Base-by-base conservation (phyloP, 805 yeast genomes). In the Candida verbasci region DNA sequence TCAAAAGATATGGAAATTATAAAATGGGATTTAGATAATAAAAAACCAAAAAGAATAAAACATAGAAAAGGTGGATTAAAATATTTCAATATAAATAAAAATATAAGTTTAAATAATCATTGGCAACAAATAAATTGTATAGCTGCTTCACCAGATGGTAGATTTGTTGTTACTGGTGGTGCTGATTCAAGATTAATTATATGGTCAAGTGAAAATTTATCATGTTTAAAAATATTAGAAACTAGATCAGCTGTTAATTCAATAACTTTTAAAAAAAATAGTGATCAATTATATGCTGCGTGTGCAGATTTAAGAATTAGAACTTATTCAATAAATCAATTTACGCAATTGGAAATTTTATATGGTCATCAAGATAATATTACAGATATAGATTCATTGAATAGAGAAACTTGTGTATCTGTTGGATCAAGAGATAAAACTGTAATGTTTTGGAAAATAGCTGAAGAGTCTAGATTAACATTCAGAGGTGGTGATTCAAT, bases 321-420 rank as follows among this genome's bases (percentile, higher is more conserved):
- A 56, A 85, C 95, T 0, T 93, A 76, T 57, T 82, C 89, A 44
- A 72, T 89, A 41, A 85, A 80, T 50, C 96, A 88, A 60, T 74
- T 82, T 53, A 81, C 96, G 3, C 95, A 87, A 59, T 71, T 91
- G 52, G 98, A 93, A 65, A 82, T 86, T 4, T 65, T 93, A 31
- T 93, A 86, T 56, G 98, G 98, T 2, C 98, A 93, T 61, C 97
- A 93, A 64, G 98, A 93, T 55, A 68, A 76, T 37, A 89, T 91
- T 30, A 73, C 76, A 29, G 97, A 82, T 52, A 81, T 93, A 37
- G 65, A 87, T 16, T 87, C 97, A 0, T 65, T 93, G 42, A 76
- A 77, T 8, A 80, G 80, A 58, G 97, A 93, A 54, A 78, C 96
- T 40, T 93, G 98, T 68, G 89, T 93, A 12, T 86, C 95, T 17